Base-by-base conservation (phyloP, 257 asterid genomes). In the Solanum piurae region DNA sequence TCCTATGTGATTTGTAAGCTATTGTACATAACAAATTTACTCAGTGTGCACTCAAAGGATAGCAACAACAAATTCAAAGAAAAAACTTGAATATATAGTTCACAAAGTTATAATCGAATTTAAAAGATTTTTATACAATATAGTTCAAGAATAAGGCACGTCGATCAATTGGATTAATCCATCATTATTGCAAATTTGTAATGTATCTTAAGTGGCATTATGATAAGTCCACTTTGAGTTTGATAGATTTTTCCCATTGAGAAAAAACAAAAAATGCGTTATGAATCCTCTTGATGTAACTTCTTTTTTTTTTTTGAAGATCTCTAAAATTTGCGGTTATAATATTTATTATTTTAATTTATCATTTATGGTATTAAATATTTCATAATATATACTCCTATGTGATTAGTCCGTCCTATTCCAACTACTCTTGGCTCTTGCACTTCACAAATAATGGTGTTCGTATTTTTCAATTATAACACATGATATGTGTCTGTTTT, bases 61-160 rank as follows among this genome's bases (percentile, higher is more conserved):
- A 42, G 5, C 1, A 3, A 0, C 12, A 1, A 10, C 3, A 9
- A 23, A 21, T 23, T 10, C 3, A 23, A 23, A 9, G 0, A 62
- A 23, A 2, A 62, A 23, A 23, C 29, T 62, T 64, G 16, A 64
- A 64, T n/a, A n/a, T 64, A 64, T 10, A n/a, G 16, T 64, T 69
- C 46, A 20, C 46, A 34, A 34, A 73, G 16, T 34, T 36, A 2
- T 20, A 34, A 34, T 73, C 27, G 9, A 73, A 73, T 73, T 18
- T 18, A 4, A 34, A 20, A 18, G 8, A 34, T 34, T 18, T 34
- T 18, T 73, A 33, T 31, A 33, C 77, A 33, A 72, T 29, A 33
- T 72, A 34, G 13, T 4, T 72, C 42, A 72, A 27, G 27, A 72
- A 16, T 3, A 73, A 34, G 46, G 49, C 27, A 73, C 16, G 46